phyloP scores from a whole-genome alignment of 1,284 basidiomycete species.

The Spongiforma sp. region DNA sequence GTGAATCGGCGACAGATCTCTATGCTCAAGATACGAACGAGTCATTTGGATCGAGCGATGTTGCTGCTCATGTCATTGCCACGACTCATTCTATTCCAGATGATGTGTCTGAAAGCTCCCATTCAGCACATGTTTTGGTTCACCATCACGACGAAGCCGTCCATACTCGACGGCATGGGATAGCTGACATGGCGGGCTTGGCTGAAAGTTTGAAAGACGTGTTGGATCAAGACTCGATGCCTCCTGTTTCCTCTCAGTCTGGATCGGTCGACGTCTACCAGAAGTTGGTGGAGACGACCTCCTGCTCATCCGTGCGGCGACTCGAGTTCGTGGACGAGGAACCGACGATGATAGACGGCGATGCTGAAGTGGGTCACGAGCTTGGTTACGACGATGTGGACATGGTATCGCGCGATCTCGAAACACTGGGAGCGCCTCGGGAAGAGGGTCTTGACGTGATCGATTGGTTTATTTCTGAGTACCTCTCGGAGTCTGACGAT shows the following conservation, averaged over 20 bases:
- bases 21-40: too few relatives aligned
- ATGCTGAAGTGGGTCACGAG: too few relatives aligned
- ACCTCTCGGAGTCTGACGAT: too few relatives aligned
- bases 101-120: background rate
- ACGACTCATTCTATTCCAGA: too few relatives aligned
- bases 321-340: background rate
- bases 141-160: background rate
- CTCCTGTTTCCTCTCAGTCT: background rate
- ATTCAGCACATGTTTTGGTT: background rate
- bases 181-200: conserved; percentile 15
- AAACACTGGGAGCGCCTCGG: background rate
- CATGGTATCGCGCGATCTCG: background rate
- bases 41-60: too few relatives aligned
- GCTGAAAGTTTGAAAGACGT: conserved; percentile 6
- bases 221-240: background rate
- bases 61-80: too few relatives aligned
- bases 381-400: background rate
- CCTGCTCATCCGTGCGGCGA: background rate
- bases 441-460: too few relatives aligned
- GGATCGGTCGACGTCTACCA: conserved; percentile 4
- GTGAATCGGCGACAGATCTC: too few relatives aligned
- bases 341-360: too few relatives aligned
- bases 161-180: conserved; percentile 18
- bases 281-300: background rate
- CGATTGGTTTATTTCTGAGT: background rate